phyloP scores from a whole-genome alignment of 306 rosid genomes.

The Fragaria ananassa region DNA sequence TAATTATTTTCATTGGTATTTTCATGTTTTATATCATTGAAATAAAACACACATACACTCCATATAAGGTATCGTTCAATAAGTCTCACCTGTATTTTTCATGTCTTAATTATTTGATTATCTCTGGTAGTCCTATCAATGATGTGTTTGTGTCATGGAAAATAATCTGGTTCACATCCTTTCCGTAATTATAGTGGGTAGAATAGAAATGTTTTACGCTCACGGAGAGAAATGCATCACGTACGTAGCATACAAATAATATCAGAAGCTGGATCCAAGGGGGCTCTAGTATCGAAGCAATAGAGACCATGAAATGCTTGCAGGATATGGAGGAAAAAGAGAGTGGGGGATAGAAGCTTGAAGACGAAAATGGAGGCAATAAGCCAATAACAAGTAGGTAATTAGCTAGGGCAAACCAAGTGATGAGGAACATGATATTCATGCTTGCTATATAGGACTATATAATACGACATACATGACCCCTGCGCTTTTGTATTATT shows the following conservation, averaged over 20 bases:
- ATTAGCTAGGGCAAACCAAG: background rate
- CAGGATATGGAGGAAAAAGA: background rate
- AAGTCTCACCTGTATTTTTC: no score
- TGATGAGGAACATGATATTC: background rate
- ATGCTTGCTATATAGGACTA: background rate
- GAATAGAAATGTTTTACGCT: background rate
- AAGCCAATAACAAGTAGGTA: background rate
- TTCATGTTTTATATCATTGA: no score
- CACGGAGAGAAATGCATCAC: background rate
- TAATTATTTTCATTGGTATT: no score
- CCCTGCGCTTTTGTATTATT: slow-evolving; percentile 12
- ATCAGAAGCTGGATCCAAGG: slow-evolving; percentile 26
- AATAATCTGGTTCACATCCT: background rate
- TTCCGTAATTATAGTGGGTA: background rate
- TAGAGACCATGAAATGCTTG: background rate
- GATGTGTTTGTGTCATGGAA: background rate
- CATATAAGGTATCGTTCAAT: background rate
- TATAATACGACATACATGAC: background rate
- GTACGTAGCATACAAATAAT: background rate
- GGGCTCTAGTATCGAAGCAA: slow-evolving; percentile 4
- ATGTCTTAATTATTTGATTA: background rate
- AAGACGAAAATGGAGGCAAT: background rate
- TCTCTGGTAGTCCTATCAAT: background rate
- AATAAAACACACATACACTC: background rate
- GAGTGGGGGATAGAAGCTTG: background rate